These are phyloP conservation scores for Carex cristatella DNA, from an alignment of 176 grass and related monocot species.

Conservation along the genomic window DNA sequence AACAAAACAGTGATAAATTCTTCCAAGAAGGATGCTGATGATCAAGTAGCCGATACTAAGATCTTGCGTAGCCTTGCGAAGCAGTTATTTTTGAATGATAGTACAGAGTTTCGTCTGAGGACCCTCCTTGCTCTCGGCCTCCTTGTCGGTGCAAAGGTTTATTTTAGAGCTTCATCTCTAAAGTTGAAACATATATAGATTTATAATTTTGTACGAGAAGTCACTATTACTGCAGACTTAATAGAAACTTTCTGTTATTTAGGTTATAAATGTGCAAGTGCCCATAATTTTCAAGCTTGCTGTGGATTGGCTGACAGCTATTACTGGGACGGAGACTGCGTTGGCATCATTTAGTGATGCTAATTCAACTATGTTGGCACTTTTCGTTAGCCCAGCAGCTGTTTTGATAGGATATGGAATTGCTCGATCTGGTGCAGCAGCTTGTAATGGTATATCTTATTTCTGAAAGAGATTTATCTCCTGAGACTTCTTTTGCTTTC, in stretches of 20 bases:
- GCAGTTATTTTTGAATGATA: conserved; percentile 76
- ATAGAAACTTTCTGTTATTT: conserved; percentile 28
- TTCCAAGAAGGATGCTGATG: conserved; percentile 46
- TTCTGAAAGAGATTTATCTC: conserved; percentile 10
- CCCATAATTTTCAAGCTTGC: conserved; percentile 99
- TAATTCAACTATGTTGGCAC: conserved; percentile 93
- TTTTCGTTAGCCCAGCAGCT: conserved; percentile 94
- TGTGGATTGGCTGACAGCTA: conserved; percentile 83
- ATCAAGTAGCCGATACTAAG: conserved; percentile 69
- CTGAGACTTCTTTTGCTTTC: background rate
- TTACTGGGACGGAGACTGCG: conserved; percentile 57
- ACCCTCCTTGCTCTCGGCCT: conserved; percentile 61
- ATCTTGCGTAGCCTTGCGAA: conserved; percentile 79
- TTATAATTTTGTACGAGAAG: background rate
- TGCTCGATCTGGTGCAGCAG: conserved; percentile 81
- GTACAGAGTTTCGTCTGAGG: conserved; percentile 80
- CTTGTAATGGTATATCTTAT: conserved; percentile 71
- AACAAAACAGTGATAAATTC: conserved; percentile 45
- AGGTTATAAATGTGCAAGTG: conserved; percentile 99
- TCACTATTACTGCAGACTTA: background rate
- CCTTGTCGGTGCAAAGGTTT: conserved; percentile 93
- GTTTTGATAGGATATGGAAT: conserved; percentile 98
- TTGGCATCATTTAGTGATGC: conserved; percentile 78
- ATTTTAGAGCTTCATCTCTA: background rate
- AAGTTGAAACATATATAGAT: background rate